Evolutionary conservation across 2,329 filamentous ascomycete genomes (phyloP).

Genomic region (Verticillium klebahnii): DNA sequence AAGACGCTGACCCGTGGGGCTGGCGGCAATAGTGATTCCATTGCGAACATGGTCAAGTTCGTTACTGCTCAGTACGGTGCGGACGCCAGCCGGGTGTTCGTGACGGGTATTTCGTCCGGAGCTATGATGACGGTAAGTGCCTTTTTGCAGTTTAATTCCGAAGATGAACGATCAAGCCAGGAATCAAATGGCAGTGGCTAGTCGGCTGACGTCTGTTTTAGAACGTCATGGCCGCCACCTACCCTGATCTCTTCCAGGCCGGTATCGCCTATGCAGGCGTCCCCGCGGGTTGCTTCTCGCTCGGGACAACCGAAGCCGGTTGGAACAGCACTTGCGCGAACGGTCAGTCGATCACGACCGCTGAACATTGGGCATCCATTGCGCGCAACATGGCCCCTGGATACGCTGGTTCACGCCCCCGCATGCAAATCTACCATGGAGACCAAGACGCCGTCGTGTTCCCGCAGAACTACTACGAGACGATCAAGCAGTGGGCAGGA

Average conservation of each 20-base stretch:
- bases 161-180: not conserved
- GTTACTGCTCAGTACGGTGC: slow-evolving; percentile 41
- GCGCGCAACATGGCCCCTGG: slow-evolving; percentile 44
- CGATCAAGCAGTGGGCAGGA: slow-evolving; percentile 51
- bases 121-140: slow-evolving; percentile 44
- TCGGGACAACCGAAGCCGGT: slow-evolving; percentile 31
- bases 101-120: slow-evolving; percentile 42
- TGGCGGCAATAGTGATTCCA: slow-evolving; percentile 44
- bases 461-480: slow-evolving; percentile 51
- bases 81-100: slow-evolving; percentile 41
- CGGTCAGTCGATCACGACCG: slow-evolving; percentile 40
- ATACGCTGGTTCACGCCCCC: slow-evolving; percentile 42
- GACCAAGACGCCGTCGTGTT: slow-evolving; percentile 43
- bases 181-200: no score
- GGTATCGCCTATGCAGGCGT: slow-evolving; percentile 48
- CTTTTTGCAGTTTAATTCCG: no score
- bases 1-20: slow-evolving; percentile 44
- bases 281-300: slow-evolving; percentile 50
- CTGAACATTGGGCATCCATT: slow-evolving; percentile 34
- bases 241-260: slow-evolving; percentile 50
- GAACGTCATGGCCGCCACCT: slow-evolving; percentile 47
- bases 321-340: slow-evolving; percentile 53
- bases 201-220: not conserved
- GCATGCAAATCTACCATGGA: slow-evolving; percentile 56
- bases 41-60: slow-evolving; percentile 51